These are phyloP conservation scores for Heterobasidion parviporum DNA, from an alignment of 1,284 basidiomycete species.

Conservation along the genomic window DNA sequence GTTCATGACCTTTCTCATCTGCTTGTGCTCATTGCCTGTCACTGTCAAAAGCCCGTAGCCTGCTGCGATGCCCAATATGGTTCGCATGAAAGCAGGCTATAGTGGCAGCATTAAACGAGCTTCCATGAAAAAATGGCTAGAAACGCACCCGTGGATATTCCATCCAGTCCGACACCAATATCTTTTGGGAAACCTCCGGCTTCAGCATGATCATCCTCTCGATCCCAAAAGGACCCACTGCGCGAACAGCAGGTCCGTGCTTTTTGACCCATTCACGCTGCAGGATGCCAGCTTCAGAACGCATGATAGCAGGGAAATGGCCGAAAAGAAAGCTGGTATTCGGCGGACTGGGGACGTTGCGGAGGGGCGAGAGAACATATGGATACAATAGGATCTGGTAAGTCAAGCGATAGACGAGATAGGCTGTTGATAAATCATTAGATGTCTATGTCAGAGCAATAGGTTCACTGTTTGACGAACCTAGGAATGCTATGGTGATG, in stretches of 20 bases:
- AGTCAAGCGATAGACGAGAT: constrained; percentile 6
- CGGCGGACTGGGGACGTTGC: not conserved
- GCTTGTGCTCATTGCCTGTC: constrained; percentile 37
- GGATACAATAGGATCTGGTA: constrained; percentile 19
- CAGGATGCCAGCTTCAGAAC: constrained; percentile 33
- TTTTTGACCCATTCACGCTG: constrained; percentile 37
- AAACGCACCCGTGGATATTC: constrained; percentile 34
- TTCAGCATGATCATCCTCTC: constrained; percentile 35
- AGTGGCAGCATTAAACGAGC: no score
- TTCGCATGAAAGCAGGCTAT: constrained; percentile 34
- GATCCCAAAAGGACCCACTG: constrained; percentile 36
- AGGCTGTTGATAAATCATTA: no score
- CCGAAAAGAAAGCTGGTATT: constrained; percentile 16
- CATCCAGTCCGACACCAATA: constrained; percentile 35
- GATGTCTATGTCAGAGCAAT: no score
- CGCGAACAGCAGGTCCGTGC: constrained; percentile 33
- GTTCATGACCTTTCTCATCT: constrained; percentile 41
- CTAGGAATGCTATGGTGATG: no score
- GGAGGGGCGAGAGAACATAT: no score
- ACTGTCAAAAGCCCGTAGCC: constrained; percentile 40
- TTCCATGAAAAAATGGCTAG: no score
- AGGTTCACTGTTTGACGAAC: no score
- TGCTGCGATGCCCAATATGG: constrained; percentile 31
- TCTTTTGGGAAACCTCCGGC: constrained; percentile 33
- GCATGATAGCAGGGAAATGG: constrained; percentile 24